Conservation (phyloP, 768 basidiomycete species). For the Asterophora lycoperdoides region DNA sequence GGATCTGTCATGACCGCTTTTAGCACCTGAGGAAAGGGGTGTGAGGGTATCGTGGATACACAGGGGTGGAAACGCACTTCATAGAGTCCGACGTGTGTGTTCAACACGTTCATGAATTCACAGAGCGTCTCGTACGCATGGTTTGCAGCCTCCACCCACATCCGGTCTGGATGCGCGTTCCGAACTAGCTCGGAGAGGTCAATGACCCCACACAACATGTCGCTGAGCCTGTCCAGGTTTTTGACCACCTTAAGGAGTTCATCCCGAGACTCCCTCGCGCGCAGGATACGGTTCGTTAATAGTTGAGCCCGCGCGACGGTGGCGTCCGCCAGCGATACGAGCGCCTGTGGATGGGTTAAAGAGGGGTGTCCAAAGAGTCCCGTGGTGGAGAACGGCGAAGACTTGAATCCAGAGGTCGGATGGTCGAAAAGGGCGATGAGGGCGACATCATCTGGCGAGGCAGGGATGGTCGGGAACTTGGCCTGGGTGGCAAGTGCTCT, state of each 20-base stretch:
- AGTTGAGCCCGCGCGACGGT: slow-evolving; percentile 78
- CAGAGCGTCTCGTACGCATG: slow-evolving; percentile 87
- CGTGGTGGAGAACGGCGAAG: slow-evolving; percentile 48
- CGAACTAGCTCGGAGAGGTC: slow-evolving; percentile 93
- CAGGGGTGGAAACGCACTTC: slow-evolving; percentile 51
- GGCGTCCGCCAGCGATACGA: slow-evolving; percentile 69
- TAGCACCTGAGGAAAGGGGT: slow-evolving; percentile 49
- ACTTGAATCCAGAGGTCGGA: slow-evolving; percentile 37
- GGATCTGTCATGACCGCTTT: slow-evolving; percentile 66
- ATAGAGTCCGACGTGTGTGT: slow-evolving; percentile 89
- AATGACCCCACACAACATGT: slow-evolving; percentile 93
- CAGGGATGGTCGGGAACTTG: slow-evolving; percentile 43
- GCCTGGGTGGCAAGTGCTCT: slow-evolving; percentile 36
- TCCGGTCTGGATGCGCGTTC: slow-evolving; percentile 85
- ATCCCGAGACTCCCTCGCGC: slow-evolving; percentile 62
- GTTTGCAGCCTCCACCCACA: slow-evolving; percentile 83
- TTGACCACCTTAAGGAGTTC: slow-evolving; percentile 88
- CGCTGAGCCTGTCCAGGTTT: slow-evolving; percentile 94
- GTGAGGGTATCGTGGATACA: slow-evolving; percentile 15
- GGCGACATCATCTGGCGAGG: slow-evolving; percentile 61
- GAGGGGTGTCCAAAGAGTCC: slow-evolving; percentile 84
- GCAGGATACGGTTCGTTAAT: slow-evolving; percentile 79
- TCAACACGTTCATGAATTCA: slow-evolving; percentile 96
- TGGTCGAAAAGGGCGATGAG: slow-evolving; percentile 72
- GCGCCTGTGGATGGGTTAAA: slow-evolving; percentile 63